Evolutionary conservation across 257 asterid genomes (phyloP), one percentile per base, ranked within the genome.

Genomic region (Mentha longifolia): DNA sequence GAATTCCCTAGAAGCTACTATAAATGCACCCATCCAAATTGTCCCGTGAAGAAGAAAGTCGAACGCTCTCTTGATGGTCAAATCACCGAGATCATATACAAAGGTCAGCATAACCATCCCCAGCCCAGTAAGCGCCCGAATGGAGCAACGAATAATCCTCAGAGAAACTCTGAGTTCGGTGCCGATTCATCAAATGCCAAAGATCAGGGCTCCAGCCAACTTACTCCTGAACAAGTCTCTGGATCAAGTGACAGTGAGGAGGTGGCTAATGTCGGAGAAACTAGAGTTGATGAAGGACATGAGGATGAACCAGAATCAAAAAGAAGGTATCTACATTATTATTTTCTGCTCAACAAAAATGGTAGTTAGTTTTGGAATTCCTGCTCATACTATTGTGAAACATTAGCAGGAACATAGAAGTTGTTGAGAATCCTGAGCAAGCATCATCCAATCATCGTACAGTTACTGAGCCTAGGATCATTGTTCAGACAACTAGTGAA

Each of bases 401-500:
- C 47, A 51, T 59, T 63, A 42, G 68, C 88, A 94, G 99, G 90
- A 83, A 79, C 37, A 60, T 78, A 11, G 97, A 86, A 72, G 82
- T 83, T 58, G 91, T 69, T 58, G 91, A 71, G 69, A 68, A 81
- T 64, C 74, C 88, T 9, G 97, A 89, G 75, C 86, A 78, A 51
- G 83, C 88, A 57, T 74, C 88, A 39, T 85, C 90, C 39, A 35
- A 35, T 11, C 97, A 91, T 76, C 95, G 94, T 28, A 93, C 94
- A 3, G 96, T 93, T 61, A 85, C 92, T 42, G 98, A 91, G 82
- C 95, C 98, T 54, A 81, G 95, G 83, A 91, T 93, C 82, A 87
- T 93, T 62, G 96, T 93, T 68, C 98, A 93, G 76, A 89, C 95
- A 2, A 91, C 96, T 15, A 93, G 98, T 69, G 97, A 93, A 80